Conservation (phyloP, 106 monocot genomes). For the Platanthera guangdongensis region DNA sequence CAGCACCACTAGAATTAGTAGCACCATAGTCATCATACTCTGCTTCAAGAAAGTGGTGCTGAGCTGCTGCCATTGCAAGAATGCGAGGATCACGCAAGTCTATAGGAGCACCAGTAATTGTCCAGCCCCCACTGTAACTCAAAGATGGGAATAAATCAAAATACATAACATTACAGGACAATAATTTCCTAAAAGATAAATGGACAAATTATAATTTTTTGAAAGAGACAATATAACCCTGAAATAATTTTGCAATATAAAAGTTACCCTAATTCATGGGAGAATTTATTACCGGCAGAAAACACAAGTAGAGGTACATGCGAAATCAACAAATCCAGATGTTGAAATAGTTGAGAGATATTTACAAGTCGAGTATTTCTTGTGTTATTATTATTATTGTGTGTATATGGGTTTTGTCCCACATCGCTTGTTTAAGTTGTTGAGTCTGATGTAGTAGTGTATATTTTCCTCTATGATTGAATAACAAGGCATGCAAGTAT, state of each 20-base stretch:
- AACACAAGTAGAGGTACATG: not conserved
- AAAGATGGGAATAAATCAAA: not conserved
- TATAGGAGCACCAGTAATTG: constrained; percentile 52
- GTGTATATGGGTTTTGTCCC: too few species aligned
- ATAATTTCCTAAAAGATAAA: not conserved
- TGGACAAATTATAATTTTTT: not conserved
- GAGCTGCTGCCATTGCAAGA: constrained; percentile 69
- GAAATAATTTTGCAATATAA: too few species aligned
- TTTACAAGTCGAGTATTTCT: too few species aligned
- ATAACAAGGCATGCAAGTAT: too few species aligned
- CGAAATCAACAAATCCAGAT: not conserved
- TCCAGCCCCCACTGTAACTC: constrained; percentile 54
- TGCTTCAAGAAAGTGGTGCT: constrained; percentile 64
- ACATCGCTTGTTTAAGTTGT: too few species aligned
- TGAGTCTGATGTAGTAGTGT: too few species aligned
- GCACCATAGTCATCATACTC: constrained; percentile 83
- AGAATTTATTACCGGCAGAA: too few species aligned
- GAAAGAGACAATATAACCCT: too few species aligned
- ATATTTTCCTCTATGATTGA: too few species aligned
- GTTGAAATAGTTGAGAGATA: too few species aligned
- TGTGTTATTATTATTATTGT: too few species aligned
- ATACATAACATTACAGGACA: not conserved
- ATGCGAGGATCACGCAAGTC: constrained; percentile 66
- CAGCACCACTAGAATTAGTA: constrained; percentile 70
- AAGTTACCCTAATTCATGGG: too few species aligned